A percentile compares a stretch with the other conserved stretches of the same genome.
Conservation (phyloP, 305 asterid species). For the Caryopteris hybrid region DNA sequence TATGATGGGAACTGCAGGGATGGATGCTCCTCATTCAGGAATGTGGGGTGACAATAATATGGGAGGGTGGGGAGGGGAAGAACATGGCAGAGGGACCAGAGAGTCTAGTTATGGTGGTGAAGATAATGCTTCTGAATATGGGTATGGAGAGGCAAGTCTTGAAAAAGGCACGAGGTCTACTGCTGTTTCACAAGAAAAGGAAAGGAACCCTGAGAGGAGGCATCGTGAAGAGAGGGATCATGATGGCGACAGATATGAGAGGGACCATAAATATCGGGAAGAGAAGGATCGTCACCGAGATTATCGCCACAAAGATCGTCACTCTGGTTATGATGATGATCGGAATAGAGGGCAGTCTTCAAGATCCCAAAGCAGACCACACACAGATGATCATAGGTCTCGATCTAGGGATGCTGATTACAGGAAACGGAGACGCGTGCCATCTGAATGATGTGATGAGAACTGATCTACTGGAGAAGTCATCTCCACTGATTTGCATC, state of each 20-base stretch:
- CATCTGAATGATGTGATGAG: constrained; percentile 36
- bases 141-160: constrained; percentile 57
- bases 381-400: constrained; percentile 51
- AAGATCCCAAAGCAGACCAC: constrained; percentile 47
- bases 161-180: constrained; percentile 51
- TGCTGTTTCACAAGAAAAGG: constrained; percentile 48
- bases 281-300: constrained; percentile 41
- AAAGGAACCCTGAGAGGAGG: constrained; percentile 46
- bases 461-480: too few relatives aligned
- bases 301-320: constrained; percentile 52
- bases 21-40: constrained; percentile 56
- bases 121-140: constrained; percentile 60
- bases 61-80: constrained; percentile 73
- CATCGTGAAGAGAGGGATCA: constrained; percentile 49
- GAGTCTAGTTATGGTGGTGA: constrained; percentile 75
- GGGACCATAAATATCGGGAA: too few relatives aligned
- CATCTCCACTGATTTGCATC: constrained; percentile 7
- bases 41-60: constrained; percentile 57
- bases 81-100: constrained; percentile 31
- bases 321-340: constrained; percentile 35
- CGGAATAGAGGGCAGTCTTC: constrained; percentile 49
- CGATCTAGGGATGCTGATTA: constrained; percentile 65
- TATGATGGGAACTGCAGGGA: constrained; percentile 52
- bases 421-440: constrained; percentile 48
- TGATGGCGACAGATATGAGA: constrained; percentile 40